Evolutionary conservation across 768 basidiomycete species (phyloP), one percentile per base, ranked within the genome.

Genomic region (Auricularia auricula-judae): DNA sequence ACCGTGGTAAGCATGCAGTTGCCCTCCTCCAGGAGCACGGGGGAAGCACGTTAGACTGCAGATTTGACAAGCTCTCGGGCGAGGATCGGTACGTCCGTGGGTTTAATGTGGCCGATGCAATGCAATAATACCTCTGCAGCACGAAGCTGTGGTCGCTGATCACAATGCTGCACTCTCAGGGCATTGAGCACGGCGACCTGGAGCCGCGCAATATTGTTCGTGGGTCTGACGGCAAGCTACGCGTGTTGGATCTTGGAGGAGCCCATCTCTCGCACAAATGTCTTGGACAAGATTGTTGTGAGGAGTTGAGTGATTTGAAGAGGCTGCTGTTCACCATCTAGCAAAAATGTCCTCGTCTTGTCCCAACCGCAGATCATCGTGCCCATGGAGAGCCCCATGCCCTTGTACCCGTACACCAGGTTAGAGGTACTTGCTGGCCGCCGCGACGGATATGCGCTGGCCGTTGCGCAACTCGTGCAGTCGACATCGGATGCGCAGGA

Each of bases 301-400:
- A 29, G 1, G 29, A 29, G 29, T 29, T 29, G 29, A 29, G 29
- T 29, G 29, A 29, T 29, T 1, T 29, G 29, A 29, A 29, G 29
- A 29, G 29, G 29, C 29, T 29, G 29, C 29, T 29, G 29, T 29
- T 29, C 29, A 29, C 29, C 29, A 29, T 29, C 29, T 29, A 29
- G 29, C 1, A 29, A 29, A 29, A 29, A 29, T 29, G 29, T 29
- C 29, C 29, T 1, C 29, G 95, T 98, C 80, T 98, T 98, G 78
- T 99, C 97, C 94, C 95, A 98, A 33, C 97, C 97, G 71, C 95
- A 98, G 64, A 99, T 95, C 97, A 98, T 99, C 0, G 97, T 99
- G 61, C 97, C 56, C 96, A 99, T 99, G 74, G 93, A 95, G 67
- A 99, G 76, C 4, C 97, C 97, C 96, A 96, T 98, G 23, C 96